Evolutionary conservation across 306 rosid species (phyloP), one percentile per base, ranked within the genome.

Genomic region (Sphenostylis stenocarpa): DNA sequence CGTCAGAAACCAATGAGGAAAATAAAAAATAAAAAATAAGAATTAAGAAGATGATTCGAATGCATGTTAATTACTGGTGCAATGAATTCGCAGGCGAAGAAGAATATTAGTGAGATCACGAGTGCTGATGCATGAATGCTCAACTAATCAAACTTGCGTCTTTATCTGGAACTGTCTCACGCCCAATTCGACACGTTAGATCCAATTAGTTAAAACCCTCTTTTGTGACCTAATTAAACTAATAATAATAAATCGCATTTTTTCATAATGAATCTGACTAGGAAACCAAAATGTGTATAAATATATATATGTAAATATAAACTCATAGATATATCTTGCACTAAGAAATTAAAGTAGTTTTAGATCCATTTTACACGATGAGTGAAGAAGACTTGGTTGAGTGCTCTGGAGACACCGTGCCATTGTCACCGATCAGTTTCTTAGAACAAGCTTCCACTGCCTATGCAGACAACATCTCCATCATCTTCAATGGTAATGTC

Each of bases 371-470:
- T 41, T 11, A 3, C 45, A 45, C 19, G 12, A 71, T 68, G 58
- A 75, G 65, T 57, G 47, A 62, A 67, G 76, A 66, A 67, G 70
- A 66, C 19, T 16, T 80, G 43, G 23, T 75, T 20, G 78, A 31
- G 28, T 79, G 80, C 57, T 75, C 88, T 1, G 90, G 83, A 17
- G 85, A 89, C 56, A 57, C 58, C 66, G 14, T 36, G 4, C 72
- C 90, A 11, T 79, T 91, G 67, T 70, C 97, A n/a, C 98, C 98
- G 0, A 70, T 90, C 33, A 38, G 66, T 26, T 91, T 94, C 80
- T 77, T 94, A 13, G 86, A 87, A 67, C 2, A 81, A 57, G 92
- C 98, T 20, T 85, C 94, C 5, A 34, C 8, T n/a, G 39, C 75
- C 9, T 55, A 80, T 48, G 90, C 87, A 14, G 87, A 85, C 3